phyloP scores from a whole-genome alignment of 352 stramenopile species.

The Globisporangium splendens region DNA sequence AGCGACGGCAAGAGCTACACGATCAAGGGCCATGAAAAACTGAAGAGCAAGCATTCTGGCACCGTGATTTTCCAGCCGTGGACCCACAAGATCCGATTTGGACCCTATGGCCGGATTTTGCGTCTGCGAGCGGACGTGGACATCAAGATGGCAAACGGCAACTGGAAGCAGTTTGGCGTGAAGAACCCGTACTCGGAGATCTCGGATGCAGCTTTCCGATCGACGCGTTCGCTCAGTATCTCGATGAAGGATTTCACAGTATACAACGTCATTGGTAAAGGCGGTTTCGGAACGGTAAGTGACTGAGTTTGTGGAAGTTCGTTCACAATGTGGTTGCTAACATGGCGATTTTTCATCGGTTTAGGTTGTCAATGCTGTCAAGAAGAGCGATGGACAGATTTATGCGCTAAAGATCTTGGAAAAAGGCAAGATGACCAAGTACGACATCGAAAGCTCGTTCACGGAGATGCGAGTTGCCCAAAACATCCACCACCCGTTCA shows the following conservation, averaged over 20 bases:
- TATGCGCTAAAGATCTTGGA: constrained; percentile 91
- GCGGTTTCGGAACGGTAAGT: constrained; percentile 72
- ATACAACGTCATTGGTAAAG: constrained; percentile 89
- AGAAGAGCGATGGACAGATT: constrained; percentile 88
- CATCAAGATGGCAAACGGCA: constrained; percentile 58
- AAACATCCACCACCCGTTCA: constrained; percentile 88
- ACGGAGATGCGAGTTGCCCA: constrained; percentile 87
- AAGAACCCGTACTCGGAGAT: constrained; percentile 83
- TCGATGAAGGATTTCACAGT: constrained; percentile 89
- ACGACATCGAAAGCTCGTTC: constrained; percentile 87
- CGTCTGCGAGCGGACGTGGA: constrained; percentile 80
- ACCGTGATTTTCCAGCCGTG: constrained; percentile 70
- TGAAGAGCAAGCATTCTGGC: constrained; percentile 78
- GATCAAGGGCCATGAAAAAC: constrained; percentile 76
- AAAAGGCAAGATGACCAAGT: constrained; percentile 89
- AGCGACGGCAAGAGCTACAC: constrained; percentile 62
- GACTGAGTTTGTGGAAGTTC: too few species aligned
- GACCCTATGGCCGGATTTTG: constrained; percentile 77
- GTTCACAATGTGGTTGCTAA: too few species aligned
- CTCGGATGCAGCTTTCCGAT: constrained; percentile 73
- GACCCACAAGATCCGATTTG: constrained; percentile 74
- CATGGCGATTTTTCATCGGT: neutral
- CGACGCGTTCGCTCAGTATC: constrained; percentile 81
- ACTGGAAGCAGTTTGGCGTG: constrained; percentile 75
- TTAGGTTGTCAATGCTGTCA: constrained; percentile 84